Evolutionary conservation across 345 rosid species (phyloP), one percentile per base, ranked within the genome.

Genomic region (Dimocarpus longan): DNA sequence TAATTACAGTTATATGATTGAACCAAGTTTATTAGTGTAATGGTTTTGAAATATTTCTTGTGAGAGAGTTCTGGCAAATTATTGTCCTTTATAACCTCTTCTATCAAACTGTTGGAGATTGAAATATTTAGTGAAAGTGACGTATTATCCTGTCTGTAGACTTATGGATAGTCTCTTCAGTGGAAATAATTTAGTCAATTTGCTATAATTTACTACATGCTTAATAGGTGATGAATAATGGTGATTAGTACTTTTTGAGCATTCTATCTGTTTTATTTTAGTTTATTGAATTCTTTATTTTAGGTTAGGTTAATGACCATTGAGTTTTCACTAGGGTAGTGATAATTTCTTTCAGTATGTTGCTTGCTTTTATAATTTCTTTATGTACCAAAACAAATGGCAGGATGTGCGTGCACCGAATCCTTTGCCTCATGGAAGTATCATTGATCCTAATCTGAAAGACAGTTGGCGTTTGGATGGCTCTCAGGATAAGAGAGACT

Each of bases 391-490:
- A 28, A 50, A 57, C 7, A 54, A 79, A 37, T 80, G 68, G 56
- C 86, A 93, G 97, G 95, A 93, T 70, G 67, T 74, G 57, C 87
- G 87, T 48, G 78, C 84, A n/a, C 82, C 90, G 74, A 87, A 77
- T 85, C 83, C 85, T 28, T 71, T 82, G 26, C 63, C 87, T 69
- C 79, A 64, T 68, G 93, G 90, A 64, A 85, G 81, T 65, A 76
- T 82, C n/a, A 83, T 66, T 79, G 93, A 91, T 76, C 60, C 85
- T 22, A 86, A 76, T 79, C 88, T 70, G 81, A 92, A 92, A 83
- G 95, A 91, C 68, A 82, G 71, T 59, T 91, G 95, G 92, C 91
- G 87, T 74, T 82, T 90, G 71, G 95, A 93, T 81, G 92, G 88
- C 77, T 77, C 92, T 10, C 88, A 88, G 42, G 93, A 90, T 57